phyloP scores from a whole-genome alignment of 441 rosid genomes.

The Brassica balearica region DNA sequence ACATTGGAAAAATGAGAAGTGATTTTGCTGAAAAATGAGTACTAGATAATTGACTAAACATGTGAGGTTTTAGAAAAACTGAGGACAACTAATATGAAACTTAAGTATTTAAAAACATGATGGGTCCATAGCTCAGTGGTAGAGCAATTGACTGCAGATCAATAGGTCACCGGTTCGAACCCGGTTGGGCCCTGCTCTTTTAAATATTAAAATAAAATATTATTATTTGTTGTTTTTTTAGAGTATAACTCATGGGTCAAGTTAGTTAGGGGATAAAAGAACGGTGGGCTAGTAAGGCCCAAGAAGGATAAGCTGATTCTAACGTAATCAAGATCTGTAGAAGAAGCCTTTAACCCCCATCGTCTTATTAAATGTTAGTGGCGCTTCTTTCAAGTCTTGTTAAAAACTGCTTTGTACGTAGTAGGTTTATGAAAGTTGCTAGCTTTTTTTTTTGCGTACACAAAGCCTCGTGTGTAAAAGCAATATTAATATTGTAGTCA shows the following conservation, averaged over 20 bases:
- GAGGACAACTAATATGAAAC: no score
- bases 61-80: no score
- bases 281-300: not conserved
- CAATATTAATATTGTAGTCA: no score
- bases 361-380: conserved; percentile 14
- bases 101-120: no score
- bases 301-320: not conserved
- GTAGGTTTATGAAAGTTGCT: no score
- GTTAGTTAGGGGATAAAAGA: conserved; percentile 1
- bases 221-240: not conserved
- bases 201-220: no score
- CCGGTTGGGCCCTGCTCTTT: conserved; percentile 72
- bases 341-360: conserved; percentile 33
- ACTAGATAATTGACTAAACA: no score
- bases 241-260: not conserved
- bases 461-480: no score
- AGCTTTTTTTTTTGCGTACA: no score
- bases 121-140: conserved; percentile 97
- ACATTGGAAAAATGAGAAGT: no score
- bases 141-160: conserved; percentile 99
- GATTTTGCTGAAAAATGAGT: no score
- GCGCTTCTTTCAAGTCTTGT: conserved; percentile 32
- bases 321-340: conserved; percentile 33
- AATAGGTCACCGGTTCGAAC: conserved; percentile 97
- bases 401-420: no score